Conservation (phyloP, 495 filamentous ascomycete genomes). For the Clavariopsis aquatica region DNA sequence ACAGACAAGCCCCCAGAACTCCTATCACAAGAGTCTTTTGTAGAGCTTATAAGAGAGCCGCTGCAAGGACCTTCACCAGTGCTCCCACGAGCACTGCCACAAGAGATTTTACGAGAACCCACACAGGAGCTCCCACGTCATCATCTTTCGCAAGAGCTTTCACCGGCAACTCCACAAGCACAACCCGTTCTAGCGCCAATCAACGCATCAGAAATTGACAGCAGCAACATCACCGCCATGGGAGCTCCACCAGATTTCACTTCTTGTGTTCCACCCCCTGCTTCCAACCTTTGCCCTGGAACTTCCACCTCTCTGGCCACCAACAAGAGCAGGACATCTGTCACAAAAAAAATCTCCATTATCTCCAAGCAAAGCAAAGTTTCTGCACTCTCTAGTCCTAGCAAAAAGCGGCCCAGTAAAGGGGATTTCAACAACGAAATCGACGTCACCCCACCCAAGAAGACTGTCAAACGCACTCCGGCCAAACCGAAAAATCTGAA, state of each 20-base stretch:
- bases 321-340: background rate
- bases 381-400: background rate
- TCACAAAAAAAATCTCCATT: background rate
- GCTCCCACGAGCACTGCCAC: too few relatives aligned
- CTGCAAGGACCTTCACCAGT: too few relatives aligned
- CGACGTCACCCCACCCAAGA: background rate
- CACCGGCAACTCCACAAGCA: background rate
- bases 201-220: background rate
- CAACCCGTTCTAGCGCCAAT: background rate
- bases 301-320: background rate
- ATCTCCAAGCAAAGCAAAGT: background rate
- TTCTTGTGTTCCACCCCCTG: background rate
- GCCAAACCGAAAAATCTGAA: background rate
- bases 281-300: background rate
- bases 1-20: background rate
- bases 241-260: background rate
- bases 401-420: background rate
- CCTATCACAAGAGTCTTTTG: background rate
- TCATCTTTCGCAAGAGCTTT: too few relatives aligned
- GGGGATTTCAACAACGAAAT: too few relatives aligned
- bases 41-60: too few relatives aligned
- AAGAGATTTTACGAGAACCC: too few relatives aligned
- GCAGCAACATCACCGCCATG: background rate
- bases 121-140: too few relatives aligned
- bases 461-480: slow-evolving; percentile 3